Evolutionary conservation across 140 eudicot genomes (phyloP), one percentile per base, ranked within the genome.

Genomic region (Oenanthe javanica): DNA sequence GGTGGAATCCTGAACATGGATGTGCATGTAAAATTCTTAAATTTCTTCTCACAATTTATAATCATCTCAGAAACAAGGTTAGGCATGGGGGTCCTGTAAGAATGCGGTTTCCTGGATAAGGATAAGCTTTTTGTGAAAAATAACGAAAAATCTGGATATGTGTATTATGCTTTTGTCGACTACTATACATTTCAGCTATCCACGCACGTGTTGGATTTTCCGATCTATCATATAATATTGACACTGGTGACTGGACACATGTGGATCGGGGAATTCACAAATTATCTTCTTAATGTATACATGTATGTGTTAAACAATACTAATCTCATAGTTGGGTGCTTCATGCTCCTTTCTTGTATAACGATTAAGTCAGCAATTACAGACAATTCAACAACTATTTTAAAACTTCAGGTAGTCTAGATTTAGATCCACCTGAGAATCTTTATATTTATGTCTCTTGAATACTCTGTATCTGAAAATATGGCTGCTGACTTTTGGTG

Each of bases 1-100:
- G 84, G 78, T 40, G 21, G 72, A 50, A 79, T 70, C 54, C 38
- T 69, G 71, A 80, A 55, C 54, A 6, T 40, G 13, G 15, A 49
- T 31, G 66, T 48, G 63, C 6, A 23, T 48, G 46, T 52, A 46
- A 54, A 16, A 19, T 73, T 73, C 9, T 21, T 45, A 31, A 5
- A n/a, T n/a, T n/a, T n/a, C n/a, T n/a, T n/a, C n/a, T n/a, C n/a
- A n/a, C n/a, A n/a, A n/a, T n/a, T 31, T n/a, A n/a, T n/a, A 12
- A 21, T 21, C 51, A 21, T 21, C 77, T 73, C 13, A 21, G 27
- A 73, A 73, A 9, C 27, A 45, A 43, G 50, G n/a, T 48, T 72
- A 19, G 45, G 9, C 3, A 12, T 18, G 1, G 16, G 6, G 52
- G 48, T 11, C 23, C n/a, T 15, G 77, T 7, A 43, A 72, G 6